phyloP scores from a whole-genome alignment of 1,284 basidiomycete species.

The Mycena sp. region DNA sequence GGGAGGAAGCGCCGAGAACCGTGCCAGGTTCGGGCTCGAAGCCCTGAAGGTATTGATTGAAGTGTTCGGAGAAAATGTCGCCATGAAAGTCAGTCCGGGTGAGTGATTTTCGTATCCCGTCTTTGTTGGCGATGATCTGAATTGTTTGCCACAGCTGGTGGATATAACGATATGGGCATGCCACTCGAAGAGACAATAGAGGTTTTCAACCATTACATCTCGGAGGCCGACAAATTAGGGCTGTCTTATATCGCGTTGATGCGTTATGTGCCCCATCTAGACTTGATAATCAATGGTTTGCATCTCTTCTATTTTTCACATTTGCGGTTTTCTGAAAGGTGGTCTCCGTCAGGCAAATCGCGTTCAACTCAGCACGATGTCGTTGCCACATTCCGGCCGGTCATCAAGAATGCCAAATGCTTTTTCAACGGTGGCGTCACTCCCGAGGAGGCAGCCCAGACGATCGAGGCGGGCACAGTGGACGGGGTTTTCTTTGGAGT shows the following conservation, averaged over 20 bases:
- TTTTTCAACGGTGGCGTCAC: conserved; percentile 35
- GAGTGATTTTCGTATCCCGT: conserved; percentile 14
- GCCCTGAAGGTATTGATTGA: conserved; percentile 54
- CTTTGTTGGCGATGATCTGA: neutral
- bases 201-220: conserved; percentile 48
- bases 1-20: conserved; percentile 66
- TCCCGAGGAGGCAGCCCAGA: conserved; percentile 32
- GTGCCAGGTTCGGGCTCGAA: conserved; percentile 61
- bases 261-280: conserved; percentile 35
- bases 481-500: conserved; percentile 36
- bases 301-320: neutral
- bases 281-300: neutral
- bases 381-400: conserved; percentile 35
- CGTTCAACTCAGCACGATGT: conserved; percentile 38
- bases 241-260: conserved; percentile 48
- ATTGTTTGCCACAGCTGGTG: neutral
- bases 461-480: conserved; percentile 21
- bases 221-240: conserved; percentile 46
- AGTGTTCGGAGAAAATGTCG: conserved; percentile 60
- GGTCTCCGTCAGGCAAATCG: conserved; percentile 1
- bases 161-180: conserved; percentile 39
- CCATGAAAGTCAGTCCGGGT: conserved; percentile 59
- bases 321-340: neutral
- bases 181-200: conserved; percentile 51
- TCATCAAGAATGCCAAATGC: conserved; percentile 39